Evolutionary conservation across 805 yeast genomes (phyloP).

Genomic region (Wickerhamomyces queroliae): DNA sequence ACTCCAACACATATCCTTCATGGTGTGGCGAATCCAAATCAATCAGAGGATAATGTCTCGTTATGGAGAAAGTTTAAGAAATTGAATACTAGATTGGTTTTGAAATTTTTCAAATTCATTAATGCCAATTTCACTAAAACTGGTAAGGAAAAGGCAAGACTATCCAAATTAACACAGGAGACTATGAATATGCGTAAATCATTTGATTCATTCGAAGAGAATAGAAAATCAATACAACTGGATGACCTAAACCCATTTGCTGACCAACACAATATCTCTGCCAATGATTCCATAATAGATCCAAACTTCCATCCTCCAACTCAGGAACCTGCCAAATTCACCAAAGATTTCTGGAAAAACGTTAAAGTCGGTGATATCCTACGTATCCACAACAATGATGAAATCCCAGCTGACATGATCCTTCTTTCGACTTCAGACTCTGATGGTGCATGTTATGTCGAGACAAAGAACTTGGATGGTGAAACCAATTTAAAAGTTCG

Average conservation of each 20-base stretch:
- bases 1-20: constrained; percentile 60
- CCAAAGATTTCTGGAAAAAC: constrained; percentile 57
- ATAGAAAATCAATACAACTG: constrained; percentile 11
- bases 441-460: constrained; percentile 67
- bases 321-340: constrained; percentile 40
- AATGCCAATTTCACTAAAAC: constrained; percentile 15
- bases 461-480: constrained; percentile 80
- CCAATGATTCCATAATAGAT: constrained; percentile 49
- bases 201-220: constrained; percentile 29
- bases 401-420: constrained; percentile 73
- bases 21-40: constrained; percentile 53
- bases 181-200: constrained; percentile 28
- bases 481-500: constrained; percentile 73
- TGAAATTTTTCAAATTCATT: constrained; percentile 21
- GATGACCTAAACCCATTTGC: constrained; percentile 24
- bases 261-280: constrained; percentile 24
- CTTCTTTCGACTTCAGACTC: constrained; percentile 60
- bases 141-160: constrained; percentile 20
- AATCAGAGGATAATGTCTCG: constrained; percentile 56
- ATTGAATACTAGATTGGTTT: constrained; percentile 28
- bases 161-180: constrained; percentile 19
- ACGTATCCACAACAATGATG: constrained; percentile 69
- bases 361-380: constrained; percentile 71
- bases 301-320: constrained; percentile 47
- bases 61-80: constrained; percentile 70